Conservation (phyloP, 768 basidiomycete species). For the Phanerochaete sordida region DNA sequence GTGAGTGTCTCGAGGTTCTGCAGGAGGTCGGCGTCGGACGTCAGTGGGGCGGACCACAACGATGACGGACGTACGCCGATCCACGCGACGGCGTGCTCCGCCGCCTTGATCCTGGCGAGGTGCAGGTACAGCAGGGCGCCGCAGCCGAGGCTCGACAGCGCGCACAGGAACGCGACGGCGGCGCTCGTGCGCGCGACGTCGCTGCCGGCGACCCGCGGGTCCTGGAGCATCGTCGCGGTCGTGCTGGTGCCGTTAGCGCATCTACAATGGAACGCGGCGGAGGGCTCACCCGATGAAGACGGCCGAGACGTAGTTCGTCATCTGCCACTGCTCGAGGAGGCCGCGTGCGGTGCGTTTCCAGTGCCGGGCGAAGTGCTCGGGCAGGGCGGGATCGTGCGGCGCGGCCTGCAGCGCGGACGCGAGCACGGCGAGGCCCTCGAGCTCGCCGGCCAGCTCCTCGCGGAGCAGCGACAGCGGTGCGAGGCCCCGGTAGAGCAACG, state of each 20-base stretch:
- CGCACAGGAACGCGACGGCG: neutral
- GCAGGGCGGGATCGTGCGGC: no score
- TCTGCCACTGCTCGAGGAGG: neutral
- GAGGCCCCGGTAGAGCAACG: no score
- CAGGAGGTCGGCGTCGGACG: neutral
- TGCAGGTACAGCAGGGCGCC: neutral
- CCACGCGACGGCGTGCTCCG: neutral
- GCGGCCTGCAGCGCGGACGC: no score
- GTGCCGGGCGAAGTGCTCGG: slow-evolving; percentile 2
- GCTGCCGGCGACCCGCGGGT: neutral
- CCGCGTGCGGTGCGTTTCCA: neutral
- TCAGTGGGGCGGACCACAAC: no score
- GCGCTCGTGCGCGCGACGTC: neutral
- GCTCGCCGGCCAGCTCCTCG: no score
- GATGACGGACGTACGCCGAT: neutral
- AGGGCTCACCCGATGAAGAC: slow-evolving; percentile 3
- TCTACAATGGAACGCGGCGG: neutral
- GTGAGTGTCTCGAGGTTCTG: neutral
- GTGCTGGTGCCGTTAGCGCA: neutral
- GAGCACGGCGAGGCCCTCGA: no score
- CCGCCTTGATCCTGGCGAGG: neutral
- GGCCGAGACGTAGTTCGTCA: slow-evolving; percentile 5
- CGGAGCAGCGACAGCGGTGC: no score
- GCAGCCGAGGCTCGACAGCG: slow-evolving; percentile 2
- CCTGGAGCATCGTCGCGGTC: slow-evolving; percentile 6